Conservation (phyloP, 1,284 basidiomycete species). For the Jaminaea rosea region DNA sequence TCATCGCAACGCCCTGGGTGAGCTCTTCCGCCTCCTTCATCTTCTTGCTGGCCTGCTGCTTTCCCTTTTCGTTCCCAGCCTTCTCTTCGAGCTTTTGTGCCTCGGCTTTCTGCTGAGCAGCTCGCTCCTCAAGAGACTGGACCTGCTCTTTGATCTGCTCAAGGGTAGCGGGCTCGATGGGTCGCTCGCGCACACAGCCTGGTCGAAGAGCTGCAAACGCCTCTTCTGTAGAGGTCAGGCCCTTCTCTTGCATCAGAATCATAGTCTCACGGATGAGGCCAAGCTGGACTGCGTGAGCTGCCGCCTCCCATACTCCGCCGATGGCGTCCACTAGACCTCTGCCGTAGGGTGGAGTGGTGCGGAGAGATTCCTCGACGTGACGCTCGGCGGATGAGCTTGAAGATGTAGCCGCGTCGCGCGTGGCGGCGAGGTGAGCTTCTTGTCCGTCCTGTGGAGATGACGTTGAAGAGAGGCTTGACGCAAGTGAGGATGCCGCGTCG, state of each 20-base stretch:
- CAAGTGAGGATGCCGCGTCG: not conserved
- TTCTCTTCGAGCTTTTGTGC: no score
- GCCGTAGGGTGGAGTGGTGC: conserved; percentile 29
- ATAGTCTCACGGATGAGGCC: conserved; percentile 22
- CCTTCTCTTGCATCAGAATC: conserved; percentile 13
- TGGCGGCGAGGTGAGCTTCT: not conserved
- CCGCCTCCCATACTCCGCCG: conserved; percentile 49
- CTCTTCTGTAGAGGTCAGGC: conserved; percentile 21
- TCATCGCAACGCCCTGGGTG: no score
- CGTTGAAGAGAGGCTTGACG: no score
- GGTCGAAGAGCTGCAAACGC: conserved; percentile 5
- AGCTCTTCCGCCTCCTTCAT: no score
- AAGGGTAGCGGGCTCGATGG: no score
- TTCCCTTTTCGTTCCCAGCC: no score
- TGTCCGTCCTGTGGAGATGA: no score
- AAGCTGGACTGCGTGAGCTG: conserved; percentile 37
- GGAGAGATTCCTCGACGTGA: not conserved
- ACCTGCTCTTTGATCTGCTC: conserved; percentile 9
- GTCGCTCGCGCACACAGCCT: conserved; percentile 2
- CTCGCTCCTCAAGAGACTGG: conserved; percentile 16
- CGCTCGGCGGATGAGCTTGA: not conserved
- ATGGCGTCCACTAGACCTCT: conserved; percentile 48
- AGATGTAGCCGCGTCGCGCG: not conserved
- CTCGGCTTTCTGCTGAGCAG: no score
- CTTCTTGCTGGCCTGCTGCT: no score